Percentiles rank a stretch among this genome's conserved stretches.
Conservation (phyloP, 495 filamentous ascomycete species). For the Pyrenula massariospora region DNA sequence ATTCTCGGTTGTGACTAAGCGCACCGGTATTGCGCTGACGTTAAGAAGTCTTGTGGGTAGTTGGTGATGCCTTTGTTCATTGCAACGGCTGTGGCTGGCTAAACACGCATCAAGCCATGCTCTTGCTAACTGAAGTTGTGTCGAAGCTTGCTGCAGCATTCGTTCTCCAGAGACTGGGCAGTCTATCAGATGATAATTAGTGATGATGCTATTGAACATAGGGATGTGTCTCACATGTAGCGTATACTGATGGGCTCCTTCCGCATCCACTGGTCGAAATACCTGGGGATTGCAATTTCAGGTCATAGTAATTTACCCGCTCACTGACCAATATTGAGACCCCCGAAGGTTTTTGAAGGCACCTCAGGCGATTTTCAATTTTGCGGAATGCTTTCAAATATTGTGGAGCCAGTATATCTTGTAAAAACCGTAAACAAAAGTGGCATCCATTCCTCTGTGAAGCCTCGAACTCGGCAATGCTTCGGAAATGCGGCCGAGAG, state of each 20-base stretch:
- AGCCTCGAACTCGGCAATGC: not conserved
- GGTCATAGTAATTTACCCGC: not conserved
- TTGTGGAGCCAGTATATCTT: not conserved
- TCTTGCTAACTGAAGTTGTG: not conserved
- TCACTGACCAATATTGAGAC: not conserved
- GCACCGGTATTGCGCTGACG: not conserved
- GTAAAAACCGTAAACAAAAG: not conserved
- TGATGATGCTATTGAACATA: not conserved
- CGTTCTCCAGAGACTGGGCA: not conserved
- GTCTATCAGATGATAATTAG: not conserved
- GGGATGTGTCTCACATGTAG: not conserved
- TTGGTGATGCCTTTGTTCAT: not conserved
- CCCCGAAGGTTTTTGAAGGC: not conserved
- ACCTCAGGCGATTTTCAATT: not conserved
- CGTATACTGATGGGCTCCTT: not conserved
- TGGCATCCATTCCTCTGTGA: not conserved
- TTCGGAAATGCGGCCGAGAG: not conserved
- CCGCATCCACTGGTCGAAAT: not conserved
- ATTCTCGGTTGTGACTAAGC: not conserved
- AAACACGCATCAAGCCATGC: not conserved
- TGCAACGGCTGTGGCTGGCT: not conserved
- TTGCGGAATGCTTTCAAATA: not conserved
- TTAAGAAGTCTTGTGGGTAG: not conserved
- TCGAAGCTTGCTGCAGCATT: not conserved
- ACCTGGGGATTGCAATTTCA: not conserved